Evolutionary conservation across 2,329 filamentous ascomycete species (phyloP).

Genomic region (Colletotrichum sp.): DNA sequence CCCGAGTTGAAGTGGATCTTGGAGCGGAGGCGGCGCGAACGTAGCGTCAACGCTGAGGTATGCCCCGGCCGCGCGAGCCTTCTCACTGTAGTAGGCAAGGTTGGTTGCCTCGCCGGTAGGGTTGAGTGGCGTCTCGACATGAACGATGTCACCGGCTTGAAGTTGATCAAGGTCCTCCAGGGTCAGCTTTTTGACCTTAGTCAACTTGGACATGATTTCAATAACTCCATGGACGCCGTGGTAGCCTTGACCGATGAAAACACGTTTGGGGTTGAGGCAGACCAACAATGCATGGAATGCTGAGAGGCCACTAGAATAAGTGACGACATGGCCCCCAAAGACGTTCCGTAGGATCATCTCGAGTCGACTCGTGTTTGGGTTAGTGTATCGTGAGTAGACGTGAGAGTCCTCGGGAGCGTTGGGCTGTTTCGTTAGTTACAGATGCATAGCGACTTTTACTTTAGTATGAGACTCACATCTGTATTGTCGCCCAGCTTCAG

Average conservation of each 20-base stretch:
- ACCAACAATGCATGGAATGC: constrained; percentile 64
- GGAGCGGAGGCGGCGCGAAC: constrained; percentile 73
- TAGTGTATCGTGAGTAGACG: neutral
- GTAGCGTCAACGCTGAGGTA: neutral
- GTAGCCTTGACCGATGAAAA: constrained; percentile 86
- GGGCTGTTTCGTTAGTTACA: neutral
- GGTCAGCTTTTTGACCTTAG: constrained; percentile 65
- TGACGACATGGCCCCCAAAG: neutral
- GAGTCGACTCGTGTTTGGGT: neutral
- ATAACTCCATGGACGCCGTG: constrained; percentile 93
- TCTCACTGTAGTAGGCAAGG: constrained; percentile 80
- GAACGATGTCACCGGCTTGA: constrained; percentile 79
- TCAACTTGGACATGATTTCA: constrained; percentile 73
- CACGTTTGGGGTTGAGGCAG: constrained; percentile 78
- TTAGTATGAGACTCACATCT: neutral
- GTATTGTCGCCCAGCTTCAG: neutral
- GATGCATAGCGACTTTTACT: fast-evolving
- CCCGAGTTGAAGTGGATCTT: constrained; percentile 82
- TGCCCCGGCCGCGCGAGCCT: constrained; percentile 73
- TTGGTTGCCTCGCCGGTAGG: constrained; percentile 82
- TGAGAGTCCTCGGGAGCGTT: neutral
- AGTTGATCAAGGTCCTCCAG: constrained; percentile 66
- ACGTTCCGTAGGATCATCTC: neutral
- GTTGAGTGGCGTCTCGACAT: constrained; percentile 93
- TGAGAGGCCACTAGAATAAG: neutral